Base-by-base conservation (phyloP, 345 rosid species). In the Salix exigua region DNA sequence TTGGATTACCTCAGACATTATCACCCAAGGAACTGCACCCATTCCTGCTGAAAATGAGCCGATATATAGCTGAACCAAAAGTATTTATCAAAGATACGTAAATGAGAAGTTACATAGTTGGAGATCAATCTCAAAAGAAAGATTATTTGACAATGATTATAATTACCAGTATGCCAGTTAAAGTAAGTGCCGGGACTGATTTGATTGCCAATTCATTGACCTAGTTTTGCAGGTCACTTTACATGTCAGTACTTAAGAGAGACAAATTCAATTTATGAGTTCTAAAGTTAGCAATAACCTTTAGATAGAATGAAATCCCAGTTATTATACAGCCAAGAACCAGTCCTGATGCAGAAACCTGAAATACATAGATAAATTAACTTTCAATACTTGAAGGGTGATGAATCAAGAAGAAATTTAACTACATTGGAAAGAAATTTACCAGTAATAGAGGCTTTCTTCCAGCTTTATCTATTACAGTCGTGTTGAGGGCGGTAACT, bases 21-120 rank as follows among this genome's bases (percentile, higher is more conserved):
- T 81, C 1, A 96, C 98, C 99, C 98, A 96, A 3, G 99, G 98
- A 86, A 93, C 91, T 40, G 99, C 96, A 58, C 99, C 98, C 97
- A 95, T 90, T 80, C 99, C 99, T 60, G 88, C 89, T 5, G 99
- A 91, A 80, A 95, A 95, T 4, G 96, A 82, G 62, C 86, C 88
- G 81, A 95, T 87, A 87, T 89, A 95, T 70, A 91, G 76, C 97
- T 95, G 91, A 23, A 68, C 75, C 70, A 70, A 72, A 28, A 76
- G 50, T 37, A 72, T 74, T 38, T 71, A 62, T 61, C 25, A 30
- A 77, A n/a, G 68, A 68, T 21, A 70, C 30, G 37, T 37, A 31
- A 38, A 26, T 6, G 12, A 12, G 21, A 17, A 53, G 14, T 17
- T 71, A 72, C n/a, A 10, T 46, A 12, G 4, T 0, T 21, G 13